A percentile compares a stretch with the other conserved stretches of the same genome.
phyloP scores from a whole-genome alignment of 1,139 yeast genomes.

The Geotrichum siamense region DNA sequence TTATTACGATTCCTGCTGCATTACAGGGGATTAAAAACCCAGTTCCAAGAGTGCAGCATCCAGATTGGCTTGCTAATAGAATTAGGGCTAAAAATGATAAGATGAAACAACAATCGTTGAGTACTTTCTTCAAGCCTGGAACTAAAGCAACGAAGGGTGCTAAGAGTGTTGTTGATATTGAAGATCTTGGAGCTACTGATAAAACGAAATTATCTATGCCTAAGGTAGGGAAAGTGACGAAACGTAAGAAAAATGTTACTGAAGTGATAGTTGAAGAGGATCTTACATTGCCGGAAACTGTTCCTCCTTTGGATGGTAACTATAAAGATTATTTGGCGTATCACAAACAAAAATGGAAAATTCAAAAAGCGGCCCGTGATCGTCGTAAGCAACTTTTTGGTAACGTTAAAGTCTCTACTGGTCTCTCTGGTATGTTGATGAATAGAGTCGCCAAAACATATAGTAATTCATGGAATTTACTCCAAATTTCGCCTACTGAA shows the following conservation, averaged over 20 bases:
- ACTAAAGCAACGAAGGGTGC: slow-evolving; percentile 14
- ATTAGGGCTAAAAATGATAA: slow-evolving; percentile 56
- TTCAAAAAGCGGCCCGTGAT: slow-evolving; percentile 61
- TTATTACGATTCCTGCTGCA: slow-evolving; percentile 96
- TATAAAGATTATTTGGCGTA: slow-evolving; percentile 69
- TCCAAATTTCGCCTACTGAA: slow-evolving; percentile 55
- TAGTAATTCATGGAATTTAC: slow-evolving; percentile 74
- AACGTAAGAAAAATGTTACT: slow-evolving; percentile 20
- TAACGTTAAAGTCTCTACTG: slow-evolving; percentile 35
- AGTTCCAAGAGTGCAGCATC: slow-evolving; percentile 89
- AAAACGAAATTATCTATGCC: slow-evolving; percentile 1
- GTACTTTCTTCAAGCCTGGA: slow-evolving; percentile 48
- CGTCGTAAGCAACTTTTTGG: slow-evolving; percentile 80
- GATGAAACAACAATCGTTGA: slow-evolving; percentile 62
- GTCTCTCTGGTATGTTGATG: slow-evolving; percentile 63
- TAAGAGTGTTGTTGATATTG: slow-evolving; percentile 42
- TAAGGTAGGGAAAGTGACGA: slow-evolving; percentile 22
- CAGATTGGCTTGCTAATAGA: slow-evolving; percentile 79
- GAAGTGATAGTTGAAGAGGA: slow-evolving; percentile 22
- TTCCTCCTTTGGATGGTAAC: slow-evolving; percentile 65
- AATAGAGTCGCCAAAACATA: slow-evolving; percentile 66
- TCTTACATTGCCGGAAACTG: slow-evolving; percentile 24
- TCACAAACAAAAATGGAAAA: slow-evolving; percentile 80
- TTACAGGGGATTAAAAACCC: slow-evolving; percentile 86
- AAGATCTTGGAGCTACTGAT: slow-evolving; percentile 52